Evolutionary conservation across 257 asterid species (phyloP).

Genomic region (Ajuga chamaepitys): DNA sequence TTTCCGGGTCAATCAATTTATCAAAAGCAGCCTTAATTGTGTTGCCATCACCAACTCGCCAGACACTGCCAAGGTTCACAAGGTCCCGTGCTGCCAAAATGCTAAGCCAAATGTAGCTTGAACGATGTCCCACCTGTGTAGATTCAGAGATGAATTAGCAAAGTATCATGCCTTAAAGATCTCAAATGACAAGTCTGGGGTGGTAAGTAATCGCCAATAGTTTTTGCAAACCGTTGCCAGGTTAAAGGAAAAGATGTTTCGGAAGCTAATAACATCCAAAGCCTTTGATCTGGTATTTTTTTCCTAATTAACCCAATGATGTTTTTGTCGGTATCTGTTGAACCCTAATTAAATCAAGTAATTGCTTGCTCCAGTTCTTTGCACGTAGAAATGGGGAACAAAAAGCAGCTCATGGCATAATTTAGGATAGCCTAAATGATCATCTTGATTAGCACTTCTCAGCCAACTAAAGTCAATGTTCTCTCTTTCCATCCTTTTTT

Average conservation of each 20-base stretch:
- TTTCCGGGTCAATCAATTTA: background rate
- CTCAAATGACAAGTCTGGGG: background rate
- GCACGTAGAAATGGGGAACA: background rate
- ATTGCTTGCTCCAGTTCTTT: too few species aligned
- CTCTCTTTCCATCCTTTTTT: background rate
- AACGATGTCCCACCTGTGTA: background rate
- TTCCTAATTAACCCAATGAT: background rate
- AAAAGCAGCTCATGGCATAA: background rate
- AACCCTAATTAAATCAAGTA: background rate
- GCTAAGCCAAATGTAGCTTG: background rate
- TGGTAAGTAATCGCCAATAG: background rate
- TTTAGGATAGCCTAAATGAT: background rate
- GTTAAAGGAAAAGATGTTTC: too few species aligned
- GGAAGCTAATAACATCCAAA: background rate
- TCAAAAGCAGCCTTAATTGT: background rate
- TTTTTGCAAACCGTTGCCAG: background rate
- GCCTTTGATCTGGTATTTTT: background rate
- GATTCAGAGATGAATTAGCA: too few species aligned
- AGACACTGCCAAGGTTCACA: background rate
- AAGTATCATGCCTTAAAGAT: background rate
- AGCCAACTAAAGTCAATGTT: background rate
- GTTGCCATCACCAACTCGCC: background rate
- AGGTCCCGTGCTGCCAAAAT: background rate
- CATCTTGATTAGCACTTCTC: background rate
- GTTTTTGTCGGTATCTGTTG: background rate